Evolutionary conservation across 2,329 filamentous ascomycete genomes (phyloP), one percentile per base, ranked within the genome.

Genomic region (Aspergillus luchuensis): DNA sequence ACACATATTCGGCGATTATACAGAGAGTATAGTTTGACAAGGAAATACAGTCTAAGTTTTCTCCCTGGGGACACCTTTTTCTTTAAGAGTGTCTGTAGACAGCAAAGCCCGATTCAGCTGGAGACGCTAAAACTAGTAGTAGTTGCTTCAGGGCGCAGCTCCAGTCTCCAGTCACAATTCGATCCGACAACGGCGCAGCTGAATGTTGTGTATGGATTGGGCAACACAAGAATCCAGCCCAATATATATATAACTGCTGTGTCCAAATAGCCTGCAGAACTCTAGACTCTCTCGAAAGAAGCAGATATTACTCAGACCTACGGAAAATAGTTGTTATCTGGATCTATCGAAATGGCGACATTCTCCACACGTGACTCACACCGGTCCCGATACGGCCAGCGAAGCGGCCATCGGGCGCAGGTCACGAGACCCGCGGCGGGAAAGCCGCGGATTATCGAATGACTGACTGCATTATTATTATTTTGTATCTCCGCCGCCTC

Each of bases 1-100:
- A 75, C 85, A 87, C 85, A 87, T 87, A 56, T 45, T 65, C 17
- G 47, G 47, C 25, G 8, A 33, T 19, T 49, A 50, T 17, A 8
- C 11, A 8, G 15, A 21, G 28, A 36, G 19, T n/a, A 38, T 36
- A 15, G 38, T 11, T 11, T 19, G 23, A 15, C 3, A 33, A 6
- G 7, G 2, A 39, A 15, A 17, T 7, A 17, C 41, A 28, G 5
- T 33, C 3, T 17, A 56, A 23, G 10, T 1, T 49, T 5, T 17
- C 2, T 39, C 11, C 39, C 36, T 36, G 30, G 25, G 38, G 52
- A 47, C 11, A 36, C 33, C 33, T 36, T 6, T 13, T 36, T 36
- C 33, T 36, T 36, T 36, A 36, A 36, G 10, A 36, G 5, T 13
- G 33, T 36, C 5, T 36, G 33, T 36, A 36, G 33, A 36, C 5